Percentiles rank a stretch among this genome's conserved stretches.
These are phyloP conservation scores for Triticum timopheevii DNA, from an alignment of 176 grass and related monocot species.

Conservation along the genomic window DNA sequence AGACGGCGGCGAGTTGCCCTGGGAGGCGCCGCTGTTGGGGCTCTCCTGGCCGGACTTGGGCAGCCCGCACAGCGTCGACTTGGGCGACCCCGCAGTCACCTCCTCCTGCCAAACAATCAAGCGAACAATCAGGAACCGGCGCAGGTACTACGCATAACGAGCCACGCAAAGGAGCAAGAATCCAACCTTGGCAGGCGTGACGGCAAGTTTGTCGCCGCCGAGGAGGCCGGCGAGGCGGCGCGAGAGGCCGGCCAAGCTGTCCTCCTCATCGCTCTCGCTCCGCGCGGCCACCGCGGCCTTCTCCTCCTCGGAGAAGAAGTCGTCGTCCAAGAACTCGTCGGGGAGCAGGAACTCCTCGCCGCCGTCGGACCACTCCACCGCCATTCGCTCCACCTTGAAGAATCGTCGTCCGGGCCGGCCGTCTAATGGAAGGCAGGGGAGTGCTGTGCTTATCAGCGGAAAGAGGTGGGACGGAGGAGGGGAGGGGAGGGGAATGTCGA, in stretches of 20 bases:
- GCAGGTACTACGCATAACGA: not conserved
- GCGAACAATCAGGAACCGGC: not conserved
- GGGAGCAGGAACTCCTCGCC: slow-evolving; percentile 61
- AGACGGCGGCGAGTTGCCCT: slow-evolving; percentile 68
- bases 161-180: not conserved
- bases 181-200: slow-evolving; percentile 1
- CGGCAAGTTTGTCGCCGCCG: not conserved
- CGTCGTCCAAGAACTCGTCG: slow-evolving; percentile 68
- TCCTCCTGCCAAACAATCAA: not conserved
- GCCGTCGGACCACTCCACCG: slow-evolving; percentile 37
- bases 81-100: slow-evolving; percentile 54
- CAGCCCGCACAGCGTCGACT: slow-evolving; percentile 65
- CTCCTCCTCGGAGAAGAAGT: slow-evolving; percentile 76
- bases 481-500: slow-evolving; percentile 8
- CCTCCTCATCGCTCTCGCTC: slow-evolving; percentile 71
- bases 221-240: slow-evolving; percentile 36
- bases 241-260: slow-evolving; percentile 27
- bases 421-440: not conserved
- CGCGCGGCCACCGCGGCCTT: slow-evolving; percentile 56
- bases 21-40: slow-evolving; percentile 51
- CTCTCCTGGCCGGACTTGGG: slow-evolving; percentile 57
- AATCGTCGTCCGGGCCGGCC: too few species aligned
- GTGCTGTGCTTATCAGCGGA: slow-evolving; percentile 17
- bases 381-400: slow-evolving; percentile 37
- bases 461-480: slow-evolving; percentile 28